Evolutionary conservation across 2,329 filamentous ascomycete genomes (phyloP).

Genomic region (Penicillium sp.): DNA sequence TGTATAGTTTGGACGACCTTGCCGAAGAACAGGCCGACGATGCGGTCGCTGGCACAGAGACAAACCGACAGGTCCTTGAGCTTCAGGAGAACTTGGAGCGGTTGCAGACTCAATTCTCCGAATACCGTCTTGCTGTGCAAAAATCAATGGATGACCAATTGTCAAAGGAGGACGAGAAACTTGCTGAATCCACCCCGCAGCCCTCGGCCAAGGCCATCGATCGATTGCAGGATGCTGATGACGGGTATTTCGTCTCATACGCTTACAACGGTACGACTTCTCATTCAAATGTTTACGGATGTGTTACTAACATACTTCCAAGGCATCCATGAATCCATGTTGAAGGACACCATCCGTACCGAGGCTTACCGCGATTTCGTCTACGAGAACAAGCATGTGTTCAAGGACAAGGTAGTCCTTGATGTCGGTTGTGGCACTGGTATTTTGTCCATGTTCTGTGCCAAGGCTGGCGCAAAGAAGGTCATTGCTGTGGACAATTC

Average conservation of each 20-base stretch:
- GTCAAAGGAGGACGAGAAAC: constrained; percentile 54
- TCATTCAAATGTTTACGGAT: background rate
- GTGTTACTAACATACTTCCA: constrained; percentile 13
- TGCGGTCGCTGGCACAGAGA: constrained; percentile 31
- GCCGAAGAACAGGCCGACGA: constrained; percentile 41
- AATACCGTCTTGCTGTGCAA: constrained; percentile 64
- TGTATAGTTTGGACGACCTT: constrained; percentile 84
- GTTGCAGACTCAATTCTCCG: constrained; percentile 61
- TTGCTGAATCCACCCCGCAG: constrained; percentile 24
- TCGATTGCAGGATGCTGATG: constrained; percentile 54
- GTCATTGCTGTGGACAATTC: constrained; percentile 93
- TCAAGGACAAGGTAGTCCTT: constrained; percentile 80
- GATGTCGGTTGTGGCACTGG: constrained; percentile 86
- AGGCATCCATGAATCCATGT: constrained; percentile 95
- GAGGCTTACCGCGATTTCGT: constrained; percentile 94
- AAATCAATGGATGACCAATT: constrained; percentile 66
- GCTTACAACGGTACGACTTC: constrained; percentile 61
- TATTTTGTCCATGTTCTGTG: constrained; percentile 92
- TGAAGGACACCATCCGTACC: constrained; percentile 84
- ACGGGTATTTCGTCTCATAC: constrained; percentile 64
- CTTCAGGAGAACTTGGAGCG: constrained; percentile 62
- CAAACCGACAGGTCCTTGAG: constrained; percentile 54
- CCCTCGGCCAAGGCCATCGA: constrained; percentile 27
- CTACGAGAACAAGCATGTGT: constrained; percentile 84
- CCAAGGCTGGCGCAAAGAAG: constrained; percentile 78